Evolutionary conservation across 306 rosid genomes (phyloP).

Genomic region (Abrus precatorius): DNA sequence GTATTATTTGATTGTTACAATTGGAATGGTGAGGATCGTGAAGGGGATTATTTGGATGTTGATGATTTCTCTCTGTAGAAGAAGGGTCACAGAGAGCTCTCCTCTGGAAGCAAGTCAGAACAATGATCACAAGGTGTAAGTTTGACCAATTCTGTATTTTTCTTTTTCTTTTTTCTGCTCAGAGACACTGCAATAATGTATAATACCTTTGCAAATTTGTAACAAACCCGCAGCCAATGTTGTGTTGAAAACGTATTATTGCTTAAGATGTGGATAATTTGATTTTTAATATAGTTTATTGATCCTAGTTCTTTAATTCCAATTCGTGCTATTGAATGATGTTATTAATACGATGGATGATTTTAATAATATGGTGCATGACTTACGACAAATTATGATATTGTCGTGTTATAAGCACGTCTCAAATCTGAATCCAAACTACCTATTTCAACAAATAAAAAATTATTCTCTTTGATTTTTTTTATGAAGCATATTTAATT

Average conservation of each 20-base stretch:
- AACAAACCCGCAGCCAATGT: conserved; percentile 27
- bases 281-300: conserved; percentile 3
- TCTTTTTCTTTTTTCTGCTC: conserved; percentile 10
- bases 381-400: not conserved
- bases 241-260: conserved; percentile 22
- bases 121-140: conserved; percentile 62
- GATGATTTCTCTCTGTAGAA: conserved; percentile 56
- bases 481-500: too few relatives aligned
- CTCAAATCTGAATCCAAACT: not conserved
- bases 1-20: conserved; percentile 77
- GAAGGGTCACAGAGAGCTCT: conserved; percentile 45
- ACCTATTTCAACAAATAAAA: too few relatives aligned
- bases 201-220: conserved; percentile 15
- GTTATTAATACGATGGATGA: not conserved
- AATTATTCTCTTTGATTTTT: too few relatives aligned
- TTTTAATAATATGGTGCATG: not conserved
- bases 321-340: not conserved
- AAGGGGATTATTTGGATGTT: conserved; percentile 72
- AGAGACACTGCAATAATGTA: conserved; percentile 38
- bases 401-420: not conserved
- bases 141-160: conserved; percentile 31
- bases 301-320: not conserved
- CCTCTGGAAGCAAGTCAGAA: conserved; percentile 37
- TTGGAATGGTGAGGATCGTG: conserved; percentile 80
- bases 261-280: conserved; percentile 31